Evolutionary conservation across 208 protist genomes (phyloP).

Genomic region (Trypanosoma theileri): DNA sequence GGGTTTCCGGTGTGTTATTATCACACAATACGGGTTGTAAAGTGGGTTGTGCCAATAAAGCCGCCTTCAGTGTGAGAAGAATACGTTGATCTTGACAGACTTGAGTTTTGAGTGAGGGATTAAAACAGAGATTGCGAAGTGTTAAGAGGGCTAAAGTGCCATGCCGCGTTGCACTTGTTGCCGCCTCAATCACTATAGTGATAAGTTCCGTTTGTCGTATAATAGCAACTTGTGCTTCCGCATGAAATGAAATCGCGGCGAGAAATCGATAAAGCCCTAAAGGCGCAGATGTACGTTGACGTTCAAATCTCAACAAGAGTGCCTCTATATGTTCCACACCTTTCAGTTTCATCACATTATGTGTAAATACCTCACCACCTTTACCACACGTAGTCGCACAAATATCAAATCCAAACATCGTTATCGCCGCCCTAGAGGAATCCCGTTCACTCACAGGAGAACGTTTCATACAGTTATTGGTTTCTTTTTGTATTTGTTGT

Average conservation of each 20-base stretch:
- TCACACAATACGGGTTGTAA: slow-evolving; percentile 29
- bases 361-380: slow-evolving; percentile 30
- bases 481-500: slow-evolving; percentile 15
- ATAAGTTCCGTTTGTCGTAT: slow-evolving; percentile 44
- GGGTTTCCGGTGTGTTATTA: background rate
- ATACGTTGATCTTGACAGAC: slow-evolving; percentile 78
- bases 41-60: slow-evolving; percentile 36
- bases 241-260: slow-evolving; percentile 58
- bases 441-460: slow-evolving; percentile 23
- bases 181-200: slow-evolving; percentile 61
- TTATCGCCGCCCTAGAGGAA: slow-evolving; percentile 2
- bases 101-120: slow-evolving; percentile 47
- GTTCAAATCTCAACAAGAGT: slow-evolving; percentile 28
- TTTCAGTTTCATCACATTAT: slow-evolving; percentile 30
- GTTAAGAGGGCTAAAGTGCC: slow-evolving; percentile 63
- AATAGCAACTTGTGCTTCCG: slow-evolving; percentile 40
- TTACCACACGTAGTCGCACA: slow-evolving; percentile 25
- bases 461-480: slow-evolving; percentile 12
- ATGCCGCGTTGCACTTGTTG: slow-evolving; percentile 24
- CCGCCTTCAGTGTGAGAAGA: slow-evolving; percentile 67
- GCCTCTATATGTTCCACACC: slow-evolving; percentile 28
- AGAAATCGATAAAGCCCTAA: slow-evolving; percentile 50
- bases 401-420: slow-evolving; percentile 24
- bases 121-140: slow-evolving; percentile 80
- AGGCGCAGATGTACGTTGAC: slow-evolving; percentile 29